Conservation (phyloP, 306 rosid species). For the Betula pendula region DNA sequence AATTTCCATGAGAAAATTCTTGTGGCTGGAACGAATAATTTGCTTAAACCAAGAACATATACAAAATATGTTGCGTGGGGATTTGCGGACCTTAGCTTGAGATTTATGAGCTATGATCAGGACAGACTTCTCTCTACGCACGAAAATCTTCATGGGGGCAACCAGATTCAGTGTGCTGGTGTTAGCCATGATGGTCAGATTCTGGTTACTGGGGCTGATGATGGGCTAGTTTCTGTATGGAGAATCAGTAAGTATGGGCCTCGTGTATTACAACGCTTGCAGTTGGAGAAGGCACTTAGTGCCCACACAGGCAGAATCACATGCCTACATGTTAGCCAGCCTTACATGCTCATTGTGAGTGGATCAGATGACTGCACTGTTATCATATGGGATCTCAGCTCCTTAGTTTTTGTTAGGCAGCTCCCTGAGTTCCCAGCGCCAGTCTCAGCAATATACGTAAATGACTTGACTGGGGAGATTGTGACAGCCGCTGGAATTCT, state of each 20-base stretch:
- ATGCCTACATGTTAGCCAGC: conserved; percentile 96
- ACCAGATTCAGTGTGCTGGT: conserved; percentile 85
- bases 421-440: conserved; percentile 92
- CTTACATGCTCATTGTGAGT: conserved; percentile 93
- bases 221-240: conserved; percentile 94
- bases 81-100: conserved; percentile 91
- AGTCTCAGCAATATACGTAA: conserved; percentile 81
- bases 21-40: conserved; percentile 64
- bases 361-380: conserved; percentile 98
- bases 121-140: conserved; percentile 92
- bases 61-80: conserved; percentile 96
- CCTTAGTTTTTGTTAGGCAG: conserved; percentile 88
- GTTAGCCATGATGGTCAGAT: conserved; percentile 85
- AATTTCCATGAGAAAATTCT: conserved; percentile 77
- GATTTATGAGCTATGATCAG: conserved; percentile 93
- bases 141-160: conserved; percentile 91
- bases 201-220: conserved; percentile 96
- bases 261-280: conserved; percentile 63
- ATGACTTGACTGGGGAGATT: conserved; percentile 94
- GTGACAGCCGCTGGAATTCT: conserved; percentile 96
- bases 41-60: conserved; percentile 93
- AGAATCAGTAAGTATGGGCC: conserved; percentile 69
- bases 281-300: conserved; percentile 87
- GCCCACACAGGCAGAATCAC: conserved; percentile 85
- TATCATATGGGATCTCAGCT: conserved; percentile 96